These are phyloP conservation scores for Iris pallida DNA, from an alignment of 116 monocot genomes.

Conservation along the genomic window DNA sequence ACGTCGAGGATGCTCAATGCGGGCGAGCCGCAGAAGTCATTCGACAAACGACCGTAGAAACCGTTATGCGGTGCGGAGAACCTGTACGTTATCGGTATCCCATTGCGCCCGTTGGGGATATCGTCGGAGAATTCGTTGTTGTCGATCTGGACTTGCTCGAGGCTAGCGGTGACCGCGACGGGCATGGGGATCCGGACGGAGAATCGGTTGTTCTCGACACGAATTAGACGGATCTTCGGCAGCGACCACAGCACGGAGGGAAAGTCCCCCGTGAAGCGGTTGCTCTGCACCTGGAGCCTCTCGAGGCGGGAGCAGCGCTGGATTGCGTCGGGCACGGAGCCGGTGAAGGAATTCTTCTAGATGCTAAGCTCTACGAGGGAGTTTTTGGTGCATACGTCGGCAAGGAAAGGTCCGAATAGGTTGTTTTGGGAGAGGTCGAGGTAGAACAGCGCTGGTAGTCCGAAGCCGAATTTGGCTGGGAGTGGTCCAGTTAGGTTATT, in stretches of 20 bases:
- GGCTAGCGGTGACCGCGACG: constrained; percentile 8
- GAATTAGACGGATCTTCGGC: constrained; percentile 33
- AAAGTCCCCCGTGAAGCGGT: constrained; percentile 38
- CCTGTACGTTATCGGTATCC: constrained; percentile 42
- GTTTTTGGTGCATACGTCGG: constrained; percentile 40
- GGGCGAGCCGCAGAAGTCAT: constrained; percentile 54
- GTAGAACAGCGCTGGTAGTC: constrained; percentile 32
- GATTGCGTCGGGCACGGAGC: constrained; percentile 19
- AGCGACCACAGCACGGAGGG: constrained; percentile 62
- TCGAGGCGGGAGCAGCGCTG: constrained; percentile 42
- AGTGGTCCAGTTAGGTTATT: constrained; percentile 55
- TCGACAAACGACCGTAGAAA: constrained; percentile 45
- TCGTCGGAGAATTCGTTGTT: constrained; percentile 57
- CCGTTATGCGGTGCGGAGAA: constrained; percentile 60
- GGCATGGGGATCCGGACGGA: constrained; percentile 43
- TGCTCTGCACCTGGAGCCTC: constrained; percentile 59
- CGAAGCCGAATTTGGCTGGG: constrained; percentile 50
- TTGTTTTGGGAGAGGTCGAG: constrained; percentile 63
- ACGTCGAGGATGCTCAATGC: constrained; percentile 60
- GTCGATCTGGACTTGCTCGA: constrained; percentile 75
- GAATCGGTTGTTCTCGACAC: constrained; percentile 62
- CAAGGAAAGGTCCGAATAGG: constrained; percentile 53
- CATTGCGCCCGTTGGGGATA: constrained; percentile 41
- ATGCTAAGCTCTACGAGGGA: constrained; percentile 37
- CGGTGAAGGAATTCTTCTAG: constrained; percentile 40